Percentiles rank a stretch among this genome's conserved stretches.
Evolutionary conservation across 768 basidiomycete species (phyloP).

Genomic region (Lentinula sp.): DNA sequence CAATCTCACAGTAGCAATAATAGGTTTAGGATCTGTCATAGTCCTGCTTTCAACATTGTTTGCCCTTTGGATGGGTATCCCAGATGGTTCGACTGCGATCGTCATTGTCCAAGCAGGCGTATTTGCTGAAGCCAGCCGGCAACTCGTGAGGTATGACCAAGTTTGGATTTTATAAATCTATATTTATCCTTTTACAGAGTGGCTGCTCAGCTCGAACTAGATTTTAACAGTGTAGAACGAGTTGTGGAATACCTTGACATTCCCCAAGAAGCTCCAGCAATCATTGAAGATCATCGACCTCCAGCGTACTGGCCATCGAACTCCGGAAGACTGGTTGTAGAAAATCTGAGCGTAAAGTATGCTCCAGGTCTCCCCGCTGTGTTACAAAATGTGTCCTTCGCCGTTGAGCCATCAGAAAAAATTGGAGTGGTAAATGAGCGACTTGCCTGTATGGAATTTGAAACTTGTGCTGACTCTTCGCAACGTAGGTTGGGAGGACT

Average conservation of each 20-base stretch:
- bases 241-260: constrained; percentile 66
- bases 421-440: constrained; percentile 51
- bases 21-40: constrained; percentile 65
- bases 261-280: constrained; percentile 61
- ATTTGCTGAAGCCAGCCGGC: constrained; percentile 63
- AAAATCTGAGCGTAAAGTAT: constrained; percentile 57
- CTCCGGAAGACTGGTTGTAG: constrained; percentile 49
- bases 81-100: constrained; percentile 59
- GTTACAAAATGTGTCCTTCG: constrained; percentile 52
- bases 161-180: background rate
- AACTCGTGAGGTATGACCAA: constrained; percentile 45
- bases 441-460: background rate
- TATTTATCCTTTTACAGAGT: constrained; percentile 30
- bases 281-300: constrained; percentile 49
- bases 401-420: constrained; percentile 56
- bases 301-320: constrained; percentile 70
- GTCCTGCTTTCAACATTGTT: constrained; percentile 67
- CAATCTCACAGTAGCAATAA: background rate
- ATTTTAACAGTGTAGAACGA: constrained; percentile 72
- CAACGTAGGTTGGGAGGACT: constrained; percentile 53
- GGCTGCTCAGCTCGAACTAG: constrained; percentile 63
- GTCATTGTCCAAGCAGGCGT: constrained; percentile 67
- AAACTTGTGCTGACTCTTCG: background rate
- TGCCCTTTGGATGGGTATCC: constrained; percentile 50
- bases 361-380: constrained; percentile 56